phyloP scores from a whole-genome alignment of 352 stramenopile species.

The Phytophthora kernoviae region DNA sequence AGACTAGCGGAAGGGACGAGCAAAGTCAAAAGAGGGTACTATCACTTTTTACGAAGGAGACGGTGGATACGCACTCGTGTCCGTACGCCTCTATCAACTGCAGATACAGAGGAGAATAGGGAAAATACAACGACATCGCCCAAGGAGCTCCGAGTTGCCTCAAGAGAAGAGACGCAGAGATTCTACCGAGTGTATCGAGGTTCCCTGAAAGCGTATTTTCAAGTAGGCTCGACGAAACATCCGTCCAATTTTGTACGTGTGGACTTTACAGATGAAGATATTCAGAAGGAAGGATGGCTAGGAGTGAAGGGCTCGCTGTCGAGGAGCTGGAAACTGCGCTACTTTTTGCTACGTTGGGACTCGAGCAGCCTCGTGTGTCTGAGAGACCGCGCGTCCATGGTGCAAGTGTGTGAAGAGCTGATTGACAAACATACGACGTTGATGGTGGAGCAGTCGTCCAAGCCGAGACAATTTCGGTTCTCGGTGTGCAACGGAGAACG shows the following conservation, averaged over 20 bases:
- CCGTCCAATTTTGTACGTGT: slow-evolving; percentile 55
- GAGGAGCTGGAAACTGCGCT: slow-evolving; percentile 84
- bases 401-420: slow-evolving; percentile 67
- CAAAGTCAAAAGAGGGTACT: slow-evolving; percentile 76
- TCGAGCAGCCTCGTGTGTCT: slow-evolving; percentile 80
- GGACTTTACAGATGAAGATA: slow-evolving; percentile 71
- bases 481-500: slow-evolving; percentile 76
- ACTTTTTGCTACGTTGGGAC: slow-evolving; percentile 76
- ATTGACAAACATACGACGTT: slow-evolving; percentile 84
- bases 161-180: slow-evolving; percentile 14
- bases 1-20: slow-evolving; percentile 76
- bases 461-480: slow-evolving; percentile 82
- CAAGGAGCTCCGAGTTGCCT: slow-evolving; percentile 8
- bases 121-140: neutral
- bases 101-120: slow-evolving; percentile 8
- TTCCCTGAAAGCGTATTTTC: slow-evolving; percentile 69
- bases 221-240: slow-evolving; percentile 44
- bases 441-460: slow-evolving; percentile 59
- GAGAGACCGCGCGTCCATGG: slow-evolving; percentile 69
- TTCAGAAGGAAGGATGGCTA: slow-evolving; percentile 82
- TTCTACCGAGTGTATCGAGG: slow-evolving; percentile 79
- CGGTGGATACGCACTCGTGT: slow-evolving; percentile 85
- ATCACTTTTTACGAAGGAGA: slow-evolving; percentile 77
- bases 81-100: slow-evolving; percentile 43
- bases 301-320: slow-evolving; percentile 70